These are phyloP conservation scores for Aspergillus thermomutatus DNA, from an alignment of 2,329 filamentous ascomycete genomes.

Conservation along the genomic window DNA sequence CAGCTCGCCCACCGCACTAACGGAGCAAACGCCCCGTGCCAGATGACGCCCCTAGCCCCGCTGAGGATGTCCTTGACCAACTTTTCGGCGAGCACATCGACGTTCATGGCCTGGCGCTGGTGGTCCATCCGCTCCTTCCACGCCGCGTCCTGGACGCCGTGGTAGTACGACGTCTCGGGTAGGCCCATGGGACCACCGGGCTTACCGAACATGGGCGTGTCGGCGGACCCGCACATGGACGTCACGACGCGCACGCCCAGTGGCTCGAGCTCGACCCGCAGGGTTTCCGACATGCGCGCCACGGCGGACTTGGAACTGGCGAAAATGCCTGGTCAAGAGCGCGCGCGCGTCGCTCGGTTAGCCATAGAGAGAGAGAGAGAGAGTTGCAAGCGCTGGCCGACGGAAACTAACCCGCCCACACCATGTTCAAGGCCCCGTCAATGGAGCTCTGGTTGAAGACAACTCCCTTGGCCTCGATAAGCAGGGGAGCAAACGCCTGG, in stretches of 20 bases:
- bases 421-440: conserved; percentile 13
- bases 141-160: neutral
- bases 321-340: conserved; percentile 20
- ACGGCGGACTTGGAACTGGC: conserved; percentile 24
- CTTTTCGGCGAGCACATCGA: neutral
- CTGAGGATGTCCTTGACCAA: neutral
- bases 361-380: no score
- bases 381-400: no score
- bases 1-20: no score
- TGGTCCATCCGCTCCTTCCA: neutral
- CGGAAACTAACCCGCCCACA: conserved; percentile 10
- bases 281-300: conserved; percentile 15
- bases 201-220: conserved; percentile 15
- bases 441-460: conserved; percentile 27
- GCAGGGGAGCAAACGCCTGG: conserved; percentile 35
- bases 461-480: conserved; percentile 22
- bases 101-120: no score
- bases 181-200: conserved; percentile 9
- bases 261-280: conserved; percentile 23
- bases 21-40: no score
- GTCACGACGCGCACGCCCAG: conserved; percentile 22
- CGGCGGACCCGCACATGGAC: conserved; percentile 17
- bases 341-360: no score
- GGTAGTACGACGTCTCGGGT: conserved; percentile 17
- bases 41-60: no score